phyloP scores from a whole-genome alignment of 495 filamentous ascomycete genomes.

The Tuber brumale region DNA sequence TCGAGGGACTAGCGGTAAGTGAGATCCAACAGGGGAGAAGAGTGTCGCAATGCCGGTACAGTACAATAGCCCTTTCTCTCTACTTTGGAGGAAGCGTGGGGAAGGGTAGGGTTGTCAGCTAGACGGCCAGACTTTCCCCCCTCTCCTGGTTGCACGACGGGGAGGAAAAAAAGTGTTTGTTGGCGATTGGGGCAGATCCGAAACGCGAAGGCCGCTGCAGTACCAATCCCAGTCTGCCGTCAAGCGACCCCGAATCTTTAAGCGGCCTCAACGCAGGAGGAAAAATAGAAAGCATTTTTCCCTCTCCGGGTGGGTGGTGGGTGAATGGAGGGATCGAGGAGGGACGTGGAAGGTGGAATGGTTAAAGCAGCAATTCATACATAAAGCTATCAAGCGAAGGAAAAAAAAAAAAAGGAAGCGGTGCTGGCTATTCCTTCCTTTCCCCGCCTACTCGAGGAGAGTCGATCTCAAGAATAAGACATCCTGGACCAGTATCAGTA shows the following conservation, averaged over 20 bases:
- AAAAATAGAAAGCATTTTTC: conserved; percentile 11
- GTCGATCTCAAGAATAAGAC: conserved; percentile 9
- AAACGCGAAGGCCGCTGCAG: conserved; percentile 37
- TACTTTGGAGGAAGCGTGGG: not conserved
- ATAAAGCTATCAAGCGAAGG: conserved; percentile 1
- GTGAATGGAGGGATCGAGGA: conserved; percentile 16
- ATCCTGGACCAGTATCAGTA: not conserved
- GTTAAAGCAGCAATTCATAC: not conserved
- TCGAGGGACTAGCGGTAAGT: not conserved
- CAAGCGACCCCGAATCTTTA: conserved; percentile 33
- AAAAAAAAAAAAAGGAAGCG: conserved; percentile 10
- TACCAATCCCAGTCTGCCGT: conserved; percentile 36
- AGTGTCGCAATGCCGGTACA: not conserved
- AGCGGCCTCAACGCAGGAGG: conserved; percentile 28
- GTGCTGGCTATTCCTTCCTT: conserved; percentile 30
- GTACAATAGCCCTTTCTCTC: not conserved
- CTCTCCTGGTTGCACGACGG: conserved; percentile 24
- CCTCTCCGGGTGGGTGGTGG: conserved; percentile 18
- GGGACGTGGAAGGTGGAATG: not conserved
- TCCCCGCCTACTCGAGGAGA: not conserved
- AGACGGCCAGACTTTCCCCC: not conserved
- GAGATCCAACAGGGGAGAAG: not conserved
- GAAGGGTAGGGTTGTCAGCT: not conserved
- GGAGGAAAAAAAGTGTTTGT: conserved; percentile 29
- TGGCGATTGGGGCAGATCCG: conserved; percentile 35